These are phyloP conservation scores for Chrysanthemum makinoi DNA, from an alignment of 129 eudicot species.

Conservation along the genomic window DNA sequence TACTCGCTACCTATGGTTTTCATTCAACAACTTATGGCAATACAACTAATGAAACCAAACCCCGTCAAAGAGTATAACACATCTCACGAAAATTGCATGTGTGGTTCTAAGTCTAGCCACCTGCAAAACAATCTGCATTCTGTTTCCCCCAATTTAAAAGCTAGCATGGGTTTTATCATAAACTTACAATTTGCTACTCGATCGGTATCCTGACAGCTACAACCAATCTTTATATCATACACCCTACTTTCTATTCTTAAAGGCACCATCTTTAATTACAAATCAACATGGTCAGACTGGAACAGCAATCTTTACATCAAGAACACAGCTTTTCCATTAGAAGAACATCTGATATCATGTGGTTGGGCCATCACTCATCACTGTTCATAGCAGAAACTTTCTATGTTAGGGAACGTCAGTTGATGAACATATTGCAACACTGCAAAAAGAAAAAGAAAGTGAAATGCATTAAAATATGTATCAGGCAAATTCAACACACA, in stretches of 20 bases:
- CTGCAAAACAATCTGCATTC: neutral
- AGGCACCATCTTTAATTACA: neutral
- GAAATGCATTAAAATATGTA: neutral
- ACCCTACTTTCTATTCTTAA: neutral
- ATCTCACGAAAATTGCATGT: neutral
- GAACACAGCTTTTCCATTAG: neutral
- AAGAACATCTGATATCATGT: neutral
- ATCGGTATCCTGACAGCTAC: neutral
- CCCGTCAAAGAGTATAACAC: neutral
- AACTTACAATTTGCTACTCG: neutral
- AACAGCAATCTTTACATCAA: neutral
- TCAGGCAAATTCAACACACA: neutral
- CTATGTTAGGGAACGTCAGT: neutral
- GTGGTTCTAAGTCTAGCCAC: constrained; percentile 4
- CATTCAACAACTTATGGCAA: too few species aligned
- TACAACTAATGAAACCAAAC: neutral
- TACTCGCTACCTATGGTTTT: too few species aligned
- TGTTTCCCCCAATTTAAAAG: neutral
- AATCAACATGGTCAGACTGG: neutral
- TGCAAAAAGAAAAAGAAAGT: neutral
- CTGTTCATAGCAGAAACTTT: neutral
- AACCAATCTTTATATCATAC: constrained; percentile 3
- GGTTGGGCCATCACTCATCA: neutral
- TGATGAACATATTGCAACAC: neutral
- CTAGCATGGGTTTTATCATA: neutral